Evolutionary conservation across 306 rosid species (phyloP), one percentile per base, ranked within the genome.

Genomic region (Cercis canadensis): DNA sequence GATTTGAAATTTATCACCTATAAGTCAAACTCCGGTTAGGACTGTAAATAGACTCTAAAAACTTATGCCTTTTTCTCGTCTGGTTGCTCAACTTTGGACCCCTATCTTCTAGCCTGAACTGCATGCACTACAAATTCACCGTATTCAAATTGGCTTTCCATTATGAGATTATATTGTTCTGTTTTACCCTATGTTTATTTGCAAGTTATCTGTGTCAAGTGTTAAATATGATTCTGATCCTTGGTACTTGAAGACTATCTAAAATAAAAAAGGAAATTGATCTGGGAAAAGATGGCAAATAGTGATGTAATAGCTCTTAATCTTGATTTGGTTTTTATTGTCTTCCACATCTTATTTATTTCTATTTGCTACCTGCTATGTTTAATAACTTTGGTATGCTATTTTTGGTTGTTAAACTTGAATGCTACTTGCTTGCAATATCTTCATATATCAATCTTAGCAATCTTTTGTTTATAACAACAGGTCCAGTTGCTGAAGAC

Each of bases 401-500:
- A 24, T 58, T 11, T 54, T 52, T 3, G 62, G 32, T 32, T 61
- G 47, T 69, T 17, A 45, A 37, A 51, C 47, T 29, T 55, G 32
- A 12, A 55, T 54, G 44, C 18, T 51, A 21, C 5, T 1, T 8
- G 40, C 33, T 10, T 51, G 10, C 59, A 17, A 33, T 65, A n/a
- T 62, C 9, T 49, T 11, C 36, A 32, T 39, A 13, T 34, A 11
- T 67, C 4, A 33, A 7, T 51, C 2, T 60, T 10, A 37, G 31
- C 19, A 6, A 43, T 53, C 1, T 13, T 67, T 33, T 66, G 40
- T 57, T 41, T 61, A 34, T 62, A 52, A 44, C 65, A 52, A 44
- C 65, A 88, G 90, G 94, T 44, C 94, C 90, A 43, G 90, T 88
- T 11, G 94, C 88, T 43, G 93, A 88, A 58, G 90, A 88, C 73